Conservation (phyloP, 257 asterid genomes). For the Schizonepeta tenuifolia region DNA sequence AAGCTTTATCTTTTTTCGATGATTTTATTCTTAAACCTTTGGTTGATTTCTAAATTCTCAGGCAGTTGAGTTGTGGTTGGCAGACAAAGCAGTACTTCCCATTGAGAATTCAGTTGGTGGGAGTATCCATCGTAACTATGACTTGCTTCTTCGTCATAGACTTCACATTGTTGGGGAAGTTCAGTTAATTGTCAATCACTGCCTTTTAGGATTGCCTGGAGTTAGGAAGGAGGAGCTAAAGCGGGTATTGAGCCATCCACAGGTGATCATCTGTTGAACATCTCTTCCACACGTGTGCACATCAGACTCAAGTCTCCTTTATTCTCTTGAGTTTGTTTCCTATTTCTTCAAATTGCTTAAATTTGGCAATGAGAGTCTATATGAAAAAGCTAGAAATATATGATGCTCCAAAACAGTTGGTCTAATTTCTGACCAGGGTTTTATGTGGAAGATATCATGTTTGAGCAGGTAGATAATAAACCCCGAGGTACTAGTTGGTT, state of each 20-base stretch:
- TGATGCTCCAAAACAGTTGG: neutral
- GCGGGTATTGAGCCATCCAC: slow-evolving; percentile 89
- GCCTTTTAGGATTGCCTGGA: slow-evolving; percentile 91
- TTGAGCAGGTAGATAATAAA: neutral
- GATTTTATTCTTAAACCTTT: slow-evolving; percentile 12
- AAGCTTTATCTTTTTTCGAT: slow-evolving; percentile 3
- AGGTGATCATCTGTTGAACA: slow-evolving; percentile 51
- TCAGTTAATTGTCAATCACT: slow-evolving; percentile 73
- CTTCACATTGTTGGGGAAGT: slow-evolving; percentile 98
- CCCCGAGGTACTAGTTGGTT: neutral
- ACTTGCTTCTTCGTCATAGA: slow-evolving; percentile 85
- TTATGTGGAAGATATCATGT: neutral
- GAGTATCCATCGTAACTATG: slow-evolving; percentile 93
- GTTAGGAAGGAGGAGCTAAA: slow-evolving; percentile 77
- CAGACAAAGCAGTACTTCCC: slow-evolving; percentile 93
- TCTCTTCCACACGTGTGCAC: slow-evolving; percentile 7
- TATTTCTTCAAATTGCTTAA: slow-evolving; percentile 11
- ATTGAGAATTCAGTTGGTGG: slow-evolving; percentile 97
- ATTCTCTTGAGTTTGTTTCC: neutral
- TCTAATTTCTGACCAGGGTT: neutral
- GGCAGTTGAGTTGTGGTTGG: slow-evolving; percentile 99
- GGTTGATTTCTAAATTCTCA: slow-evolving; percentile 38
- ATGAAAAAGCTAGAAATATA: neutral
- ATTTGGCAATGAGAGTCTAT: neutral
- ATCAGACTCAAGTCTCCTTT: neutral